Evolutionary conservation across 331 rosid genomes (phyloP).

Genomic region (Saraca asoca): DNA sequence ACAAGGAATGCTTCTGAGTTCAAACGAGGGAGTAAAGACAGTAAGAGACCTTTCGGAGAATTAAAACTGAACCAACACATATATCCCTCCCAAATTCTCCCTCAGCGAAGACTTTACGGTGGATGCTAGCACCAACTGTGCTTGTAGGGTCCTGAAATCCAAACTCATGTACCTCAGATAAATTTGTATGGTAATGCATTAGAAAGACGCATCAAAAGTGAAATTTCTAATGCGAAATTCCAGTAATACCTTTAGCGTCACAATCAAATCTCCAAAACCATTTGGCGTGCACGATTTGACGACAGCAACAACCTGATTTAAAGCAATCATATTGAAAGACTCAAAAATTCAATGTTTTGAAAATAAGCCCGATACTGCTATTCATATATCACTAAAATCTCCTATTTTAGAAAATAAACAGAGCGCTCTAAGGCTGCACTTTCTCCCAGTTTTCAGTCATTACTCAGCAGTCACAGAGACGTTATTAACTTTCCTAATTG

Average conservation of each 20-base stretch:
- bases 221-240: not conserved
- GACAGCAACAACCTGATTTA: conserved; percentile 54
- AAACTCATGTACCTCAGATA: conserved; percentile 3
- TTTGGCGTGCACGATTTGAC: conserved; percentile 69
- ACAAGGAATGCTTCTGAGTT: not conserved
- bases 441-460: not conserved
- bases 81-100: conserved; percentile 53
- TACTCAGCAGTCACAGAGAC: not conserved
- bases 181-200: not conserved
- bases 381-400: not conserved
- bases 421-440: not conserved
- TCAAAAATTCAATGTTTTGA: not conserved
- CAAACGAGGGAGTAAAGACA: not conserved
- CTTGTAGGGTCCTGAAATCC: conserved; percentile 75
- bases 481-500: not conserved
- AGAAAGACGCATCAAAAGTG: not conserved
- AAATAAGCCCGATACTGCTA: not conserved
- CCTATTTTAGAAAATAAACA: no score
- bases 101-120: conserved; percentile 55
- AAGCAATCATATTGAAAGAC: conserved; percentile 7
- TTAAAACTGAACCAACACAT: conserved; percentile 64
- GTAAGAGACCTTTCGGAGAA: conserved; percentile 62
- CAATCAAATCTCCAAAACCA: conserved; percentile 71
- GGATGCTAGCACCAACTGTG: conserved; percentile 60
- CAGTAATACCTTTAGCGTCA: conserved; percentile 63